Percentiles rank a stretch among this genome's conserved stretches.
phyloP scores from a whole-genome alignment of 2,329 filamentous ascomycete species.

The Cladosporium velox region DNA sequence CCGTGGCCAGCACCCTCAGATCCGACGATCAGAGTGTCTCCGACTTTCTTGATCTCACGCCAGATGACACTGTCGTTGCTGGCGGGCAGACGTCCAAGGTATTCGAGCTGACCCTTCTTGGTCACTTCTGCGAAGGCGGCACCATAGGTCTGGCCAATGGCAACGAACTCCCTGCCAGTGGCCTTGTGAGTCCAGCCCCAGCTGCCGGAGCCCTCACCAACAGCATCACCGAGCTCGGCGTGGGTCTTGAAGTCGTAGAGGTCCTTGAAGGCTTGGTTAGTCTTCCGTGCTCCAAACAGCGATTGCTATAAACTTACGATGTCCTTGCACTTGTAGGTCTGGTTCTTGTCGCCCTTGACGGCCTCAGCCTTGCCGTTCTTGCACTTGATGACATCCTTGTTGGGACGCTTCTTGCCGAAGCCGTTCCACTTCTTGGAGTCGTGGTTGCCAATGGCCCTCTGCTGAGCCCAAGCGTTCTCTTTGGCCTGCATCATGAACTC shows the following conservation, averaged over 20 bases:
- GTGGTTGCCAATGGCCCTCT: conserved; percentile 26
- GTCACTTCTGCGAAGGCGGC: conserved; percentile 58
- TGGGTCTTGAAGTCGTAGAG: conserved; percentile 60
- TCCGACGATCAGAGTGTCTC: conserved; percentile 48
- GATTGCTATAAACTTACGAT: conserved; percentile 27
- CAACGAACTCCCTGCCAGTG: conserved; percentile 57
- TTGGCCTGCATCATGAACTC: conserved; percentile 25
- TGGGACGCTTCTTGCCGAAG: conserved; percentile 22
- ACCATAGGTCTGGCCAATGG: conserved; percentile 57
- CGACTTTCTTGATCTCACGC: conserved; percentile 55
- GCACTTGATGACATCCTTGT: conserved; percentile 37
- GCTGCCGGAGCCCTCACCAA: conserved; percentile 48
- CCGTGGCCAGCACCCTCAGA: conserved; percentile 53
- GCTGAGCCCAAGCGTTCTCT: conserved; percentile 27
- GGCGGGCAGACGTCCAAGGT: conserved; percentile 57
- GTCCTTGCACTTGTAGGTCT: conserved; percentile 51
- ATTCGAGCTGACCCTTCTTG: conserved; percentile 52
- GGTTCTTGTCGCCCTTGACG: conserved; percentile 48
- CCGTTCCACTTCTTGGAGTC: conserved; percentile 25
- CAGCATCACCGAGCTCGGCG: conserved; percentile 52
- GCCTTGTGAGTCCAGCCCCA: conserved; percentile 58
- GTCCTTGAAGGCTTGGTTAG: conserved; percentile 42
- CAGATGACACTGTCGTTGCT: conserved; percentile 51
- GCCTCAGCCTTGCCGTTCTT: conserved; percentile 48
- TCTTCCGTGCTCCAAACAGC: not conserved